Percentiles rank a stretch among this genome's conserved stretches.
These are phyloP conservation scores for Spathaspora sp. DNA, from an alignment of 805 yeast genomes.

Conservation along the genomic window DNA sequence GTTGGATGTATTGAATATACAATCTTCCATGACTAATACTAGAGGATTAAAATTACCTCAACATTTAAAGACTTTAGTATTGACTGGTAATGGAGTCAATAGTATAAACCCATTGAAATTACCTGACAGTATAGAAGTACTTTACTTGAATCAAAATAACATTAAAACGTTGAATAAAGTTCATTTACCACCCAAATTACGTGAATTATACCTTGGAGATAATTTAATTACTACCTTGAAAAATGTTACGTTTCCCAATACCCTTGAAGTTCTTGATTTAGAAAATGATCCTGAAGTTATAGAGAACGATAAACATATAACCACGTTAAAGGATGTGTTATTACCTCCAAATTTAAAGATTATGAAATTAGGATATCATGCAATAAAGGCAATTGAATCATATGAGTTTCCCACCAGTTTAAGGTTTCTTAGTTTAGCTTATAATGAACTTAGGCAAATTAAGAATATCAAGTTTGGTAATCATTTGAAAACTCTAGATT, in stretches of 20 bases:
- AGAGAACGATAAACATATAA: constrained; percentile 39
- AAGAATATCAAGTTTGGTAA: constrained; percentile 36
- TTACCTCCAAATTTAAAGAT: constrained; percentile 34
- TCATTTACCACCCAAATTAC: constrained; percentile 31
- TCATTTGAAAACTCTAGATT: constrained; percentile 28
- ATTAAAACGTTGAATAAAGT: constrained; percentile 44
- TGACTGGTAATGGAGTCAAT: constrained; percentile 40
- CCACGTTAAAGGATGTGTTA: constrained; percentile 38
- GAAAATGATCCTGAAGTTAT: constrained; percentile 40
- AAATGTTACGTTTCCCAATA: constrained; percentile 37
- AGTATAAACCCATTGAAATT: constrained; percentile 42
- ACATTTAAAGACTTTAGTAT: constrained; percentile 23
- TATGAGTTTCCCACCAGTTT: constrained; percentile 35
- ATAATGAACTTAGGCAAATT: constrained; percentile 36
- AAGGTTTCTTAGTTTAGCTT: constrained; percentile 29
- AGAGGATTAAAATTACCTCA: constrained; percentile 40
- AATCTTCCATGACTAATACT: constrained; percentile 43
- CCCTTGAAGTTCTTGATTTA: constrained; percentile 36
- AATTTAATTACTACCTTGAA: constrained; percentile 42
- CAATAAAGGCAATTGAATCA: constrained; percentile 34
- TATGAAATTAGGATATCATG: constrained; percentile 36
- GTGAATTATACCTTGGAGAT: constrained; percentile 37
- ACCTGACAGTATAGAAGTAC: constrained; percentile 36
- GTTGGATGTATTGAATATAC: constrained; percentile 32
- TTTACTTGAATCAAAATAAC: constrained; percentile 36